A percentile compares a stretch with the other conserved stretches of the same genome.
These are phyloP conservation scores for Aspergillus coremiiformis DNA, from an alignment of 495 filamentous ascomycete genomes.

Conservation along the genomic window DNA sequence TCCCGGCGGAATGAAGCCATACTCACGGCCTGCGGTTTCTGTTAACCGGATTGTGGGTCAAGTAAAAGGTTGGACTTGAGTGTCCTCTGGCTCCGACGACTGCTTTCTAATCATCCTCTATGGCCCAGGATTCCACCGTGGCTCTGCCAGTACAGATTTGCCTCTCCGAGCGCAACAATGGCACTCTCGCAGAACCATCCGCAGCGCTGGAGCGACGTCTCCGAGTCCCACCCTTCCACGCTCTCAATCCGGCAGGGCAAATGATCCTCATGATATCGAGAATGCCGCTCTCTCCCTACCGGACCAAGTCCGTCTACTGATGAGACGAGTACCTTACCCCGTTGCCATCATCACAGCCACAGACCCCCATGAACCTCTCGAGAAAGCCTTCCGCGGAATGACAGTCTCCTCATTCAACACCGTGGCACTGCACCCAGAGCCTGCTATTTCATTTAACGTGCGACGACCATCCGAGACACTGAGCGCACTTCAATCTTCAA, in stretches of 20 bases:
- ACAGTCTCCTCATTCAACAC: slow-evolving; percentile 82
- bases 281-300: slow-evolving; percentile 19
- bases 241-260: not conserved
- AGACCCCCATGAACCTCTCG: slow-evolving; percentile 16
- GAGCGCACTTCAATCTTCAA: slow-evolving; percentile 47
- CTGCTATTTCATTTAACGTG: slow-evolving; percentile 75
- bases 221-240: not conserved
- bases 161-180: not conserved
- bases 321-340: slow-evolving; percentile 65
- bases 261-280: not conserved
- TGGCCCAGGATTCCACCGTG: not conserved
- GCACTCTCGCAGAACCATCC: not conserved
- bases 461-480: slow-evolving; percentile 64
- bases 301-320: slow-evolving; percentile 49
- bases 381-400: slow-evolving; percentile 49
- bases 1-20: slow-evolving; percentile 27
- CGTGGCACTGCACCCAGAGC: slow-evolving; percentile 56
- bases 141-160: not conserved
- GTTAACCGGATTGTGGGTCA: slow-evolving; percentile 5
- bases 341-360: slow-evolving; percentile 63
- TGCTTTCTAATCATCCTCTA: not conserved
- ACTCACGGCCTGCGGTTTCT: slow-evolving; percentile 21
- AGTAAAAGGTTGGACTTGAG: slow-evolving; percentile 6
- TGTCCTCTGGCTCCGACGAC: not conserved
- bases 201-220: not conserved